Base-by-base conservation (phyloP, 306 rosid genomes). In the Betula pendula region DNA sequence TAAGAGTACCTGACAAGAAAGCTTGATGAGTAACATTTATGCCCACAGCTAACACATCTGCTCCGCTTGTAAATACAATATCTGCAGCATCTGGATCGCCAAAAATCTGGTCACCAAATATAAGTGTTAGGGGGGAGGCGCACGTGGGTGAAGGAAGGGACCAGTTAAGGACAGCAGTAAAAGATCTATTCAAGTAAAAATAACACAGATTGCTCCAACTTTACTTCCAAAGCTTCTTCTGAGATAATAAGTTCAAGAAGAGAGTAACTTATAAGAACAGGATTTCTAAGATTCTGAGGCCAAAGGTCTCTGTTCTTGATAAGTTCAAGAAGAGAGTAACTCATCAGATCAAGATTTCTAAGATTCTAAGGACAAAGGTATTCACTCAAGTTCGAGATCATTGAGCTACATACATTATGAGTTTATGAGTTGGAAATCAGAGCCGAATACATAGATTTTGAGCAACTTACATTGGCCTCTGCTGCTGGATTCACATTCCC, bases 1-100 rank as follows among this genome's bases (percentile, higher is more conserved):
- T 81, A 58, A 22, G 42, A 59, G 67, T 84, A 92, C 97, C 91
- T 71, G 95, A 87, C 83, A 94, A 24, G 55, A 92, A 68, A 80
- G 90, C 96, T 84, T 94, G 98, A 79, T 94, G 98, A 1, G 98
- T 94, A 33, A 92, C 90, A 87, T 94, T 94, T 81, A 94, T 80
- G 69, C 98, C 98, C 53, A 94, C 88, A 52, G 89, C 95, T 68
- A 90, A 75, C 24, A 92, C 50, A 82, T 94, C 88, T 68, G 97
- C 98, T 13, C 97, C 96, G 51, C 95, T 81, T 47, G 92, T 92
- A 66, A 90, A 94, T 72, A 92, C 97, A 63, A 89, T 86, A 82
- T 94, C 97, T 68, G 98, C 97, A 83, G 98, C 97, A 63, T 92
- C 96, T 29, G 98, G 97, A 80, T 94, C 98, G 67, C 98, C 97